Base-by-base conservation (phyloP, 1,284 basidiomycete species). In the Trametes hirsuta region DNA sequence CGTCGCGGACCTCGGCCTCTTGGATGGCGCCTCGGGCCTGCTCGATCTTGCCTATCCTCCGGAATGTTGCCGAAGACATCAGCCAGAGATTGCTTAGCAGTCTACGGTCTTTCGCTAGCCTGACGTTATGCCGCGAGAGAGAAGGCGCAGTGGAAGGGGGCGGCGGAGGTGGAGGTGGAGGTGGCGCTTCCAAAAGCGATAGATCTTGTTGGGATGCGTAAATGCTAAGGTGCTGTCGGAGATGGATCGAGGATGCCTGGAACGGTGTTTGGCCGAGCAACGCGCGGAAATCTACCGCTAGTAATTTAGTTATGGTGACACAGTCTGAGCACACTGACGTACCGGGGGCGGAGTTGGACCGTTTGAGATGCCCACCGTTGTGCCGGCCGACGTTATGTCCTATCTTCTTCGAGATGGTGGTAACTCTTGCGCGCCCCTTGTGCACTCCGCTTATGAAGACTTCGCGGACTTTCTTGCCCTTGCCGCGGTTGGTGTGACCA, bases 51-150 rank as follows among this genome's bases (percentile, higher is more conserved):
- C 92, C 92, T 49, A 91, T 80, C 58, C 97, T 80, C 36, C 97
- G 83, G 79, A 98, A 99, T 0, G 93, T 96, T 4, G 97, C 95
- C 0, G 97, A 94, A 2, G 89, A 91, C 83, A 94, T 92, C 6
- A 98, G 77, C 97, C 97, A 99, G 21, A 98, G 77, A 66, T 94
- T 87, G 57, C 91, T 93, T 57, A 98, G 77, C 37, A 96, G 75
- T 35, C 87, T 79, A 40, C 87, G 85, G 68, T 94, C 91, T 50
- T 79, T 83, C n/a, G 82, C 78, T 14, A 80, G 79, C 6, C 83
- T 79, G 42, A 70, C 74, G 57, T 78, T 83, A 62, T 73, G 75
- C 56, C 79, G 80, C 24, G 72, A 75, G 47, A 76, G 71, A 2
- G 76, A 74, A 6, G 80, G 73, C 4, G 76, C 76, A 4, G 72